Percentiles rank a stretch among this genome's conserved stretches.
phyloP scores from a whole-genome alignment of 1,139 yeast genomes.

The Suhomyces wounanorum region DNA sequence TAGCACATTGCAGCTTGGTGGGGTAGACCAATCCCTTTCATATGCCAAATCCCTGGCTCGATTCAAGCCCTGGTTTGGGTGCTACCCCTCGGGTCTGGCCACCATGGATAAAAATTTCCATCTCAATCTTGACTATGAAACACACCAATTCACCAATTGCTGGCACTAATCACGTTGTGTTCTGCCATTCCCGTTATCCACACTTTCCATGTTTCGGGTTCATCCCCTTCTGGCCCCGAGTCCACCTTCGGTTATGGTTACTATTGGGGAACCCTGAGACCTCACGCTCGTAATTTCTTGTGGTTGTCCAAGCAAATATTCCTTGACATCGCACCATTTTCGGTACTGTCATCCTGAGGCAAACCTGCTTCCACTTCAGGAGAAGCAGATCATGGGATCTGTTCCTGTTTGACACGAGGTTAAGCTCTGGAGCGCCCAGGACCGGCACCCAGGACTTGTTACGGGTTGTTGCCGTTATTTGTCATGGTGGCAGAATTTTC shows the following conservation, averaged over 20 bases:
- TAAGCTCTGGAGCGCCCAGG: too few relatives aligned
- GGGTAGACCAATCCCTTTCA: background rate
- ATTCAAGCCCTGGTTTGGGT: background rate
- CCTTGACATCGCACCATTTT: background rate
- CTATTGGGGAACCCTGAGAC: conserved; percentile 3
- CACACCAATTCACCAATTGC: too few relatives aligned
- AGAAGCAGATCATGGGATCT: background rate
- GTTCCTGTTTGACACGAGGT: background rate
- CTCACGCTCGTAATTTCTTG: background rate
- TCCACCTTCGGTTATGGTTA: conserved; percentile 3
- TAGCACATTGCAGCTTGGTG: background rate
- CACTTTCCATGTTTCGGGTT: background rate
- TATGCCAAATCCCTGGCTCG: too few relatives aligned
- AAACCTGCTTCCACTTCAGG: background rate
- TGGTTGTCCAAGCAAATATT: background rate
- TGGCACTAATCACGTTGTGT: background rate
- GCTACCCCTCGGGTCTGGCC: background rate
- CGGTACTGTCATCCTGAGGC: background rate
- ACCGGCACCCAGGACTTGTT: too few relatives aligned
- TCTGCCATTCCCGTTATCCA: background rate
- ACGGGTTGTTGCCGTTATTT: too few relatives aligned
- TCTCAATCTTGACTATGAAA: too few relatives aligned
- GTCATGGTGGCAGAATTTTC: too few relatives aligned
- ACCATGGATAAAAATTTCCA: too few relatives aligned
- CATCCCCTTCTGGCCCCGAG: background rate